Conservation (phyloP, 2,329 filamentous ascomycete genomes). For the Penicillium aurantiogriseum region DNA sequence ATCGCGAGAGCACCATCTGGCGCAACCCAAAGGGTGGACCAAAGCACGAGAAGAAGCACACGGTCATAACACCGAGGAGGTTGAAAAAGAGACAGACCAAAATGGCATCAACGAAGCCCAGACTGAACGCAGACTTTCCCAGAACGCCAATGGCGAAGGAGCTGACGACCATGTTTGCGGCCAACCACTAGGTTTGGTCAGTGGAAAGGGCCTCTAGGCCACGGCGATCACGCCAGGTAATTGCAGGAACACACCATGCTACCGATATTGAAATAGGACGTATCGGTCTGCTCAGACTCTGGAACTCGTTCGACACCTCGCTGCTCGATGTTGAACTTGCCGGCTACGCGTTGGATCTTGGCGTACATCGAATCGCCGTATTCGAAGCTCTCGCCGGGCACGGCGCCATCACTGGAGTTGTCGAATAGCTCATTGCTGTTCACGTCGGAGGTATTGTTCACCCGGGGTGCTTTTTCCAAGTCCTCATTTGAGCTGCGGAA, state of each 20-base stretch:
- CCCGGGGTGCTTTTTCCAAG: conserved; percentile 36
- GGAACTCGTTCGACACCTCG: conserved; percentile 74
- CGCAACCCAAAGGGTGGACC: conserved; percentile 71
- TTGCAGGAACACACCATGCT: conserved; percentile 61
- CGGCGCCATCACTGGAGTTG: conserved; percentile 41
- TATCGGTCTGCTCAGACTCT: conserved; percentile 65
- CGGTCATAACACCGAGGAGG: conserved; percentile 67
- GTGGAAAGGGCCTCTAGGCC: conserved; percentile 18
- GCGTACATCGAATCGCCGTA: conserved; percentile 57
- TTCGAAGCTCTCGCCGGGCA: conserved; percentile 59
- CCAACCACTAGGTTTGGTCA: conserved; percentile 61
- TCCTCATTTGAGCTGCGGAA: conserved; percentile 26
- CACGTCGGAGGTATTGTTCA: conserved; percentile 26
- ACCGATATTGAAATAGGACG: conserved; percentile 63
- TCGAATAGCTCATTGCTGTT: conserved; percentile 31
- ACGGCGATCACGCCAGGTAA: conserved; percentile 8
- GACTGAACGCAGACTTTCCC: conserved; percentile 63
- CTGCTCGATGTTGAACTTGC: conserved; percentile 67
- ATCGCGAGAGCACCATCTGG: conserved; percentile 77
- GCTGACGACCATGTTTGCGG: conserved; percentile 74
- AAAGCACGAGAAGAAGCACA: conserved; percentile 75
- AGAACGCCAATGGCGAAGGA: conserved; percentile 74
- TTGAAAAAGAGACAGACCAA: conserved; percentile 75
- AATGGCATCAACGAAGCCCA: conserved; percentile 72
- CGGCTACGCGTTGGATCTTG: conserved; percentile 62